Evolutionary conservation across 78 protist genomes (phyloP), one percentile per base, ranked within the genome.

Genomic region (Cyanophora paradoxa): DNA sequence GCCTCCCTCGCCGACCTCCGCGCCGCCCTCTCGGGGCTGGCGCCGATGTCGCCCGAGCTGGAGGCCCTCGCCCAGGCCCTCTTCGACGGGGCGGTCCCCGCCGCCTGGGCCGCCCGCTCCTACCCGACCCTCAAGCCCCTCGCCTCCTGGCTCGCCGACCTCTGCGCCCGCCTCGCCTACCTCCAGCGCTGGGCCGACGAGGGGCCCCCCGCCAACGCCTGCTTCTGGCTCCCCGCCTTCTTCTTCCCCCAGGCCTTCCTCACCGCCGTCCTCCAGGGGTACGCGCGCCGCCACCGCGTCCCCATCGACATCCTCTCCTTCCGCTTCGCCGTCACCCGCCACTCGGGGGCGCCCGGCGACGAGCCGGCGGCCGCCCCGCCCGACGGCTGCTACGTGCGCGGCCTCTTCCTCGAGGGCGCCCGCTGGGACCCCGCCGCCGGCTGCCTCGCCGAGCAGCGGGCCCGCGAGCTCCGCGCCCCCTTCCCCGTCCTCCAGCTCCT

Each of bases 341-440:
- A 24, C 28, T 67, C 58, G 28, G 44, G n/a, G 72, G 44, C 11
- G 36, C 22, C 37, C n/a, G 3, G 31, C 31, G 22, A 1, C 37
- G 28, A n/a, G 6, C 24, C 31, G 24, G 26, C 20, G n/a, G 42
- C 26, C 14, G 26, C 37, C 22, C 67, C 86, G n/a, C 26, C 2
- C 28, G n/a, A 17, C 31, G 86, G 86, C 17, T 75, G 66, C 33
- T 74, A 79, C 71, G 64, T 88, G 48, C 11, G 24, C 33, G 93
- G 93, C 11, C 68, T 88, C 33, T 76, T 28, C 72, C 41, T 84
- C 24, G 93, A 88, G 37, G 89, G 89, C 39, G 86, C 85, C 24
- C 69, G 83, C 28, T 88, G 89, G 90, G 84, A 76, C 46, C 3
- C 64, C 5, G 40, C 1, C 19, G 2, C 39, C 2, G 26, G 44